phyloP scores from a whole-genome alignment of 257 asterid genomes.

The Penstemon newberryi region DNA sequence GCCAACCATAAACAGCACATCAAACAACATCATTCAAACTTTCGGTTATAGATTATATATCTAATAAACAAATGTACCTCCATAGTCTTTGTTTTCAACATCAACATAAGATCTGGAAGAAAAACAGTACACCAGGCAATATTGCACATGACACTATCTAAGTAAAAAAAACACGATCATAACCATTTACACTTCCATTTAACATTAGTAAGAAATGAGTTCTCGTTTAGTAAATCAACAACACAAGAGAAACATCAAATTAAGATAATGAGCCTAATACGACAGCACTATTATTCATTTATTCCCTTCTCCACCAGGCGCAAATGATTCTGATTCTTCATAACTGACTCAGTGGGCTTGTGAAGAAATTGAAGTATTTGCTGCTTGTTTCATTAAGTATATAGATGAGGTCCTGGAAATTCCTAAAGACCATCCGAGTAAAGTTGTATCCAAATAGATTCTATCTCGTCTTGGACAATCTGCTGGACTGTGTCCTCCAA shows the following conservation, averaged over 20 bases:
- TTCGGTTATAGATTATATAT: not conserved
- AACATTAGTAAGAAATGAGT: too few relatives aligned
- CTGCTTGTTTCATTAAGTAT: too few relatives aligned
- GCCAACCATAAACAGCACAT: not conserved
- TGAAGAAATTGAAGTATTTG: too few relatives aligned
- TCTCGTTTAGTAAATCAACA: not conserved
- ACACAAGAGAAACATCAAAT: not conserved
- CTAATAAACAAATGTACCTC: slow-evolving; percentile 52
- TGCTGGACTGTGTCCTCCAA: slow-evolving; percentile 42
- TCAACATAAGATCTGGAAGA: slow-evolving; percentile 98
- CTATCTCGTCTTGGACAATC: slow-evolving; percentile 36
- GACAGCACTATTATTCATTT: too few relatives aligned
- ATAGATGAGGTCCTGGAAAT: too few relatives aligned
- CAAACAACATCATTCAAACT: not conserved
- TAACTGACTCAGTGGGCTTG: too few relatives aligned
- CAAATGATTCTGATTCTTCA: too few relatives aligned
- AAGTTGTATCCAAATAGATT: slow-evolving; percentile 26
- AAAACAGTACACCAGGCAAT: slow-evolving; percentile 90
- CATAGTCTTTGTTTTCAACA: slow-evolving; percentile 93
- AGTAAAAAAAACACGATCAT: too few relatives aligned
- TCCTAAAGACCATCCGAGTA: too few relatives aligned
- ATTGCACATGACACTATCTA: slow-evolving; percentile 48
- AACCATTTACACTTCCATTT: too few relatives aligned
- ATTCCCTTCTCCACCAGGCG: too few relatives aligned
- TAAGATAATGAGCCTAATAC: too few relatives aligned